Conservation (phyloP, 768 basidiomycete species). For the Termitomyces sp. region DNA sequence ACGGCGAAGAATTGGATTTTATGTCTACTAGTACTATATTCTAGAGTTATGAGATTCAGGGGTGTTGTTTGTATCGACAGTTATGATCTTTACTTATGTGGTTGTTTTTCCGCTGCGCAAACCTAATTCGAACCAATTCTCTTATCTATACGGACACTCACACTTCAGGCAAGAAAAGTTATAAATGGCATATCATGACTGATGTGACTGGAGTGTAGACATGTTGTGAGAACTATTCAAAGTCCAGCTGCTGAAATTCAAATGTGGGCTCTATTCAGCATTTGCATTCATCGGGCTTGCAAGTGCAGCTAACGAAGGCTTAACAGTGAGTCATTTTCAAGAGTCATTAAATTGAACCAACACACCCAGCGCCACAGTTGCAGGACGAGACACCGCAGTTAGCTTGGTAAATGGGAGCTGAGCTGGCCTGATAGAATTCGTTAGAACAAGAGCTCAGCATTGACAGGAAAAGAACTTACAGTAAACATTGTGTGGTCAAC, state of each 20-base stretch:
- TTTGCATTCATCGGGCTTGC: constrained; percentile 63
- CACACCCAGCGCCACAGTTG: constrained; percentile 48
- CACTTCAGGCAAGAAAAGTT: too few species aligned
- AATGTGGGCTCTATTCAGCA: constrained; percentile 34
- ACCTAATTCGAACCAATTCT: background rate
- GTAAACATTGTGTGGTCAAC: background rate
- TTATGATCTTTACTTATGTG: too few species aligned
- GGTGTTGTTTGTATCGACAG: background rate
- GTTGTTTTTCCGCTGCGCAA: too few species aligned
- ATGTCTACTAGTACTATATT: background rate
- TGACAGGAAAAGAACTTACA: background rate
- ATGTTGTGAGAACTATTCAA: background rate
- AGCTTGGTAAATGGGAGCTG: constrained; percentile 36
- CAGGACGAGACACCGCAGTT: constrained; percentile 47
- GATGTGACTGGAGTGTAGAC: too few species aligned
- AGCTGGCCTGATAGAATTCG: constrained; percentile 22
- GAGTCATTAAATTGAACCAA: background rate
- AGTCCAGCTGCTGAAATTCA: background rate
- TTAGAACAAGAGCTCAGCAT: background rate
- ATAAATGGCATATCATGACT: background rate
- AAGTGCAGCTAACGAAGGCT: constrained; percentile 42
- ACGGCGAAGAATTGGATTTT: constrained; percentile 7
- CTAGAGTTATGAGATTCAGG: background rate
- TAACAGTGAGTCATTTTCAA: too few species aligned
- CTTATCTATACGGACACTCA: too few species aligned